Evolutionary conservation across 768 basidiomycete species (phyloP).

Genomic region (Strobilomyces confusus): DNA sequence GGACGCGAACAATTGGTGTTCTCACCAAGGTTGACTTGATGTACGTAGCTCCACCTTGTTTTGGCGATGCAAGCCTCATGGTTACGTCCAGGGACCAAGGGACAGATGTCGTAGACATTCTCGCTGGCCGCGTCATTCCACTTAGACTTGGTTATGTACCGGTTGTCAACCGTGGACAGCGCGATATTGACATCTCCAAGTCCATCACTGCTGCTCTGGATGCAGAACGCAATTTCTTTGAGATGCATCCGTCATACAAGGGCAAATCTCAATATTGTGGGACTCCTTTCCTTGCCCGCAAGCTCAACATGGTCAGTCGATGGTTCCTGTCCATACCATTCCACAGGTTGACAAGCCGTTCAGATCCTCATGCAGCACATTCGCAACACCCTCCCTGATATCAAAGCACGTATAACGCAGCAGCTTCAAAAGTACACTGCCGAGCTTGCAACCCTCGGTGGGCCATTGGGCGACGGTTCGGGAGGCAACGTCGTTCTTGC

Average conservation of each 20-base stretch:
- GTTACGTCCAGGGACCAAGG: slow-evolving; percentile 74
- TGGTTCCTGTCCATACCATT: background rate
- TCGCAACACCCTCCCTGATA: slow-evolving; percentile 94
- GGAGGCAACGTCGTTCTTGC: slow-evolving; percentile 89
- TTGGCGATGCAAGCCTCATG: slow-evolving; percentile 5
- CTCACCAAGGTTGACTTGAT: slow-evolving; percentile 98
- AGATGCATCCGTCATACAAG: slow-evolving; percentile 90
- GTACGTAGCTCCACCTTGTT: slow-evolving; percentile 45
- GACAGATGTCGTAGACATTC: slow-evolving; percentile 97
- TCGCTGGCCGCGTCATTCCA: slow-evolving; percentile 95
- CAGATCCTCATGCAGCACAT: slow-evolving; percentile 99
- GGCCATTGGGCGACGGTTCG: slow-evolving; percentile 77
- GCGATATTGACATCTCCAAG: slow-evolving; percentile 91
- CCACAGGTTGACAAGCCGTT: background rate
- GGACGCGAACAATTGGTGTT: slow-evolving; percentile 95
- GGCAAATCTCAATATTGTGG: slow-evolving; percentile 95
- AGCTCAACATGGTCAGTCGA: slow-evolving; percentile 80
- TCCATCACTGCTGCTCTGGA: slow-evolving; percentile 84
- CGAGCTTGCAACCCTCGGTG: slow-evolving; percentile 83
- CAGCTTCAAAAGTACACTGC: slow-evolving; percentile 86
- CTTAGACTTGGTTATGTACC: slow-evolving; percentile 96
- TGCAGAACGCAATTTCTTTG: slow-evolving; percentile 88
- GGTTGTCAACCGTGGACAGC: slow-evolving; percentile 96
- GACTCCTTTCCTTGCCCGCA: slow-evolving; percentile 92
- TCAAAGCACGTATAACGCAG: slow-evolving; percentile 91